Conservation (phyloP, 1,284 basidiomycete genomes). For the Jaminaea rosea region DNA sequence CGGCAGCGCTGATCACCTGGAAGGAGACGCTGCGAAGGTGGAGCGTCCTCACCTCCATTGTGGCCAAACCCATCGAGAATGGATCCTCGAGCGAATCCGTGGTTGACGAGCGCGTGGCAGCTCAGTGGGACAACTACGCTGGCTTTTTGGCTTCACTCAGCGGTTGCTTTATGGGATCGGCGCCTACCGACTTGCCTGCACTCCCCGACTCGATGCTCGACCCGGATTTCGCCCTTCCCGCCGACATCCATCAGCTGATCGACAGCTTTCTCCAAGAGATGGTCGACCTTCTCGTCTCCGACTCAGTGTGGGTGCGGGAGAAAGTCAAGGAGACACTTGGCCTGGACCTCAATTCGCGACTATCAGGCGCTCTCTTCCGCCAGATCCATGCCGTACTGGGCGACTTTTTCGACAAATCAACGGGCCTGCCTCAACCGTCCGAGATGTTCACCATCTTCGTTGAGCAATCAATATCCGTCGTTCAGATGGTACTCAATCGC, state of each 20-base stretch:
- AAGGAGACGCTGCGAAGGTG: constrained; percentile 67
- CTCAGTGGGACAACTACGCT: constrained; percentile 75
- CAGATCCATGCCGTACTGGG: constrained; percentile 39
- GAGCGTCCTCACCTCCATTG: constrained; percentile 50
- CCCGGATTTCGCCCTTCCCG: neutral
- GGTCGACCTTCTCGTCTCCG: constrained; percentile 41
- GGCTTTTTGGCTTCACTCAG: constrained; percentile 69
- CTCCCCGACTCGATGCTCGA: constrained; percentile 8
- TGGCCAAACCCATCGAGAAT: constrained; percentile 47
- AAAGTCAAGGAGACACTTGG: constrained; percentile 43
- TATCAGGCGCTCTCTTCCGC: constrained; percentile 35
- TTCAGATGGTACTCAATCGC: constrained; percentile 27
- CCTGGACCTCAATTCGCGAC: constrained; percentile 24
- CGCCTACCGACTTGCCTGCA: constrained; percentile 13
- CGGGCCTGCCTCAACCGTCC: constrained; percentile 28
- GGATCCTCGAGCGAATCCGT: too few relatives aligned
- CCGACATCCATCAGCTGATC: constrained; percentile 18
- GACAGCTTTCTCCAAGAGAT: constrained; percentile 38
- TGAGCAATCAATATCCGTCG: constrained; percentile 40
- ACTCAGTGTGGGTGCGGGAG: constrained; percentile 42
- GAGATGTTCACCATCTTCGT: constrained; percentile 42
- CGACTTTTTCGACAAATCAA: constrained; percentile 40
- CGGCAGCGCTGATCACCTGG: constrained; percentile 67
- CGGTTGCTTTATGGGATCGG: constrained; percentile 51
- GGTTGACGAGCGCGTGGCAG: constrained; percentile 32